phyloP scores from a whole-genome alignment of 257 asterid species.

The Misopates orontium region DNA sequence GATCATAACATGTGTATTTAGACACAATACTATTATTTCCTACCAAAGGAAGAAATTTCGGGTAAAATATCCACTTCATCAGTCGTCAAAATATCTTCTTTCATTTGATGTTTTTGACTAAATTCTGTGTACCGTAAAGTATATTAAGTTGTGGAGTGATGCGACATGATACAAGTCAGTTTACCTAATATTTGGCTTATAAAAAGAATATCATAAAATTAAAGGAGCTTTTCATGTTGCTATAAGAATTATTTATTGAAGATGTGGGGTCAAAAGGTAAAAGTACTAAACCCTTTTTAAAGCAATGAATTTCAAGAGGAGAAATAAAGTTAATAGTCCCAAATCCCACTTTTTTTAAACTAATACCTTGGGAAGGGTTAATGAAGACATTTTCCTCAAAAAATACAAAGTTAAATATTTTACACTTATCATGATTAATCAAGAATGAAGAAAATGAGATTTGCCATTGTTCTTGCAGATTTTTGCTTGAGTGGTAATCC shows the following conservation, averaged over 20 bases:
- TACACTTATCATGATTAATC: background rate
- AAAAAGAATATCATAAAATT: background rate
- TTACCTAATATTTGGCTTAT: background rate
- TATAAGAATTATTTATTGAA: background rate
- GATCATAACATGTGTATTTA: too few species aligned
- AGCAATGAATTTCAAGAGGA: constrained; percentile 1
- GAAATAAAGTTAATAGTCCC: background rate
- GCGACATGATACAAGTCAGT: background rate
- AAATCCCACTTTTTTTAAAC: background rate
- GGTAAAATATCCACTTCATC: background rate
- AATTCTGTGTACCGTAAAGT: background rate
- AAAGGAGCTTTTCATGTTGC: background rate
- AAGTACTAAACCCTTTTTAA: background rate
- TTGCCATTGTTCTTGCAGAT: constrained; percentile 21
- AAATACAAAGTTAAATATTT: constrained; percentile 20
- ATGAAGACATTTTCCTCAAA: constrained; percentile 29
- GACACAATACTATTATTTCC: too few species aligned
- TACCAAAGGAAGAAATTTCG: too few species aligned
- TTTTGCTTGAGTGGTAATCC: background rate
- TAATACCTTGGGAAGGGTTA: constrained; percentile 4
- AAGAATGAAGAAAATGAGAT: constrained; percentile 1
- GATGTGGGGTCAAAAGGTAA: constrained; percentile 15
- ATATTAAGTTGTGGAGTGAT: too few species aligned
- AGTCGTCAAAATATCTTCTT: too few species aligned
- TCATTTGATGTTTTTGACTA: background rate